phyloP scores from a whole-genome alignment of 2,329 filamentous ascomycete genomes.

The Clarireedia hainanense region DNA sequence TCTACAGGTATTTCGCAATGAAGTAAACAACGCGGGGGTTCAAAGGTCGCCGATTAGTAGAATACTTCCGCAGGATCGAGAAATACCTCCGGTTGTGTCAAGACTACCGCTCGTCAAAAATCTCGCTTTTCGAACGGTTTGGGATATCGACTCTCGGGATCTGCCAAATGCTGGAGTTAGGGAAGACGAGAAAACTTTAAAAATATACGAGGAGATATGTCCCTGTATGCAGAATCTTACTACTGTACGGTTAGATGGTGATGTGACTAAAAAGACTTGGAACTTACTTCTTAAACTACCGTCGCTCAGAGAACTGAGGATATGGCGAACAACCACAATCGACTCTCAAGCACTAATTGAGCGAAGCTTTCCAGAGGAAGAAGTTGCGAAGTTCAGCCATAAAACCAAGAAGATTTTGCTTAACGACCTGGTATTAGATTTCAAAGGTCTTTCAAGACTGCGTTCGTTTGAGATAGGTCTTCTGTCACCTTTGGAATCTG shows the following conservation, averaged over 20 bases:
- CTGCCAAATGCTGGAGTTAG: constrained; percentile 1
- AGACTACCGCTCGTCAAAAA: constrained; percentile 2
- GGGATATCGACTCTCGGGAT: constrained; percentile 7
- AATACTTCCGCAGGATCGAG: not conserved
- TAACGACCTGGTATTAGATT: constrained; percentile 2
- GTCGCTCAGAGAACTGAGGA: constrained; percentile 6
- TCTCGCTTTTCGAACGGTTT: constrained; percentile 7
- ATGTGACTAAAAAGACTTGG: constrained; percentile 6
- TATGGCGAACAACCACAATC: constrained; percentile 8
- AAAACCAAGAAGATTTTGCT: not conserved
- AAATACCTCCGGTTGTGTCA: constrained; percentile 5
- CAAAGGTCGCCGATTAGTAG: not conserved
- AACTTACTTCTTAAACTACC: not conserved
- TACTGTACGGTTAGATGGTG: constrained; percentile 5
- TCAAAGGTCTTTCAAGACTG: constrained; percentile 5
- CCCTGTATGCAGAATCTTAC: constrained; percentile 1
- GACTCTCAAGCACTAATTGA: constrained; percentile 5
- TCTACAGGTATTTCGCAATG: constrained; percentile 2
- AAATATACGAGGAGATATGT: not conserved
- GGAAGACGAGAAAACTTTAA: not conserved
- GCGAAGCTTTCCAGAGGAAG: not conserved
- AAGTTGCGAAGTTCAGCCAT: not conserved
- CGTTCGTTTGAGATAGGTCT: constrained; percentile 7
- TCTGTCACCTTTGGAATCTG: constrained; percentile 7
- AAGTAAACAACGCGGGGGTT: not conserved